Conservation (phyloP, 371 early-diverging fungal genomes). For the Mortierella sp. region DNA sequence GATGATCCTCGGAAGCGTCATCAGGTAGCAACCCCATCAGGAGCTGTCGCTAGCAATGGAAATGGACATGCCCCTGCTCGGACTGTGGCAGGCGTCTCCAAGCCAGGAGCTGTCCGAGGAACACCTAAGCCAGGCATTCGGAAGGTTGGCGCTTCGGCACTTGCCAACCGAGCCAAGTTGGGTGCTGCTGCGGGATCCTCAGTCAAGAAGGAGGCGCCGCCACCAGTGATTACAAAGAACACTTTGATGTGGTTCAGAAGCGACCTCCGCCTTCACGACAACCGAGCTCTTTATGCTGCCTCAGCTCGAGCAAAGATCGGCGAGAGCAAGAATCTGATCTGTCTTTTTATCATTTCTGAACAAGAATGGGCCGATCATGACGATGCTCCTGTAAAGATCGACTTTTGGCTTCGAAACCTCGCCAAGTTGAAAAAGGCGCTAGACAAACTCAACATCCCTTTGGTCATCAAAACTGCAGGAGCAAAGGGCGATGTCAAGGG, state of each 20-base stretch:
- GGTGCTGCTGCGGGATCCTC: slow-evolving; percentile 6
- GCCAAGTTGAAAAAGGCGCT: slow-evolving; percentile 50
- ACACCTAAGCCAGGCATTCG: slow-evolving; percentile 47
- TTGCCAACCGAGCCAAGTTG: slow-evolving; percentile 31
- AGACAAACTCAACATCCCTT: slow-evolving; percentile 58
- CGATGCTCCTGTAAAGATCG: slow-evolving; percentile 60
- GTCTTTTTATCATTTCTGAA: slow-evolving; percentile 63
- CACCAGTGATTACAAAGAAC: slow-evolving; percentile 47
- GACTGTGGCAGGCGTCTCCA: slow-evolving; percentile 20
- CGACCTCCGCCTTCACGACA: slow-evolving; percentile 62
- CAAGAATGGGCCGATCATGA: slow-evolving; percentile 65
- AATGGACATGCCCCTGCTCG: slow-evolving; percentile 4
- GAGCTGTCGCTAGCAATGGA: slow-evolving; percentile 6
- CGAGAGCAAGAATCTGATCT: slow-evolving; percentile 36
- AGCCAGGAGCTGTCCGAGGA: slow-evolving; percentile 39
- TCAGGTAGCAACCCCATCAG: slow-evolving; percentile 25
- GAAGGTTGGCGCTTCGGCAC: slow-evolving; percentile 38
- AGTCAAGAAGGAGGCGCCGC: slow-evolving; percentile 43
- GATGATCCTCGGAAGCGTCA: slow-evolving; percentile 44
- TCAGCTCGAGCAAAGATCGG: slow-evolving; percentile 24
- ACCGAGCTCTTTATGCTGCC: slow-evolving; percentile 55
- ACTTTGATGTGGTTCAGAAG: slow-evolving; percentile 65
- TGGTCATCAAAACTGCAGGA: slow-evolving; percentile 53
- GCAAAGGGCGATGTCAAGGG: slow-evolving; percentile 17
- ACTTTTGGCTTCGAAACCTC: slow-evolving; percentile 64